Base-by-base conservation (phyloP, 2,329 filamentous ascomycete genomes). In the Exophiala oligosperma region DNA sequence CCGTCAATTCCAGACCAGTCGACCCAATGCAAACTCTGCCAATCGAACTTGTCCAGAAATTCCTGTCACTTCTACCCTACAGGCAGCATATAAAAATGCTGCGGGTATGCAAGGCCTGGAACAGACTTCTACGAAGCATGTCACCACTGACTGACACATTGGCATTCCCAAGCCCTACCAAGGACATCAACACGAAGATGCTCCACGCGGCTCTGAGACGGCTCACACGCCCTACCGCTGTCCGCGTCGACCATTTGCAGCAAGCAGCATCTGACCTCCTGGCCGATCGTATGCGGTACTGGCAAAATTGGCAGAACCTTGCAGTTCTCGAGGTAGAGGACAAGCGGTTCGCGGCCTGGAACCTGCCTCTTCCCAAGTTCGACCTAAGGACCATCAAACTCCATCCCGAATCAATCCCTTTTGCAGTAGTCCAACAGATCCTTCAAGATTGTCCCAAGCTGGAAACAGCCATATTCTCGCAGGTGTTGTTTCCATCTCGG, bases 101-200 rank as follows among this genome's bases (percentile, higher is more conserved):
- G 46, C 76, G 80, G 6, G 83, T 86, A 2, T 85, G 79, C 38
- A 81, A 77, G 68, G 71, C 73, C 49, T 87, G 84, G 84, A 72
- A 76, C 9, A 70, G 67, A n/a, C 79, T 83, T 46, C 72, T 86
- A 11, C 70, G 69, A 8, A 77, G 76, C 3, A 68, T 77, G 26
- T 73, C 71, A 7, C 71, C 84, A 1, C 84, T 84, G 81, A 73
- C 72, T 57, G 70, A 80, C 35, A 65, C 60, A 57, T 69, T 87
- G 9, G 82, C 86, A 61, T 73, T 86, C 7, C 77, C 76, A 2
- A 69, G 68, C 2, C 77, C 79, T 4, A 72, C 68, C 28, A 73
- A 69, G 61, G 71, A 72, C 2, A 76, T 84, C n/a, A 67, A 68
- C 1, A 24, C 54, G n/a, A 52, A 43, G 37, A 53, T 41, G 68